Evolutionary conservation across 345 rosid genomes (phyloP).

Genomic region (Corchorus capsularis): DNA sequence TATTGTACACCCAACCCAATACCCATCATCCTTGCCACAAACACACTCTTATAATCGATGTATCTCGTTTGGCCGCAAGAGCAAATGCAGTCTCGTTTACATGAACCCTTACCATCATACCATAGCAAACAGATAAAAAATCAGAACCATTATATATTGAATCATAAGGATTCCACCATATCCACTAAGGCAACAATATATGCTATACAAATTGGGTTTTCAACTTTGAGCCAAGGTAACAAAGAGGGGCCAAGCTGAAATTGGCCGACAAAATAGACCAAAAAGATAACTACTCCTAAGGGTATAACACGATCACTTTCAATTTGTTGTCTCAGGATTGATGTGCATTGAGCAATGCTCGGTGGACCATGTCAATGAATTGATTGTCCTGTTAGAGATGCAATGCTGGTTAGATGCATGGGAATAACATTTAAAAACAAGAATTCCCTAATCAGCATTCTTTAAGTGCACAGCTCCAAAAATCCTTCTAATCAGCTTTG

Average conservation of each 20-base stretch:
- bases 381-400: conserved; percentile 61
- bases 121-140: too few relatives aligned
- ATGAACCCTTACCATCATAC: too few relatives aligned
- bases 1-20: too few relatives aligned
- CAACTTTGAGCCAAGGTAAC: not conserved
- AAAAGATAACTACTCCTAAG: conserved; percentile 23
- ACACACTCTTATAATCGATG: too few relatives aligned
- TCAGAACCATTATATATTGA: not conserved
- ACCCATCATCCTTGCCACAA: too few relatives aligned
- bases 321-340: conserved; percentile 38
- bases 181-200: not conserved
- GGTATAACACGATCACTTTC: conserved; percentile 4
- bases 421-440: conserved; percentile 4
- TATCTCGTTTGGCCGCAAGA: too few relatives aligned
- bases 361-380: conserved; percentile 72
- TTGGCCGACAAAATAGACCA: not conserved
- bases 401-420: not conserved
- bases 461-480: not conserved
- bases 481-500: not conserved
- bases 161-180: not conserved
- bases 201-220: conserved; percentile 36
- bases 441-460: not conserved
- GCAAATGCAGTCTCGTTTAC: too few relatives aligned
- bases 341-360: conserved; percentile 73
- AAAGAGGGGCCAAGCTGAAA: not conserved